Conservation (phyloP, 2,329 filamentous ascomycete species). For the Scleromitrula shiraiana region DNA sequence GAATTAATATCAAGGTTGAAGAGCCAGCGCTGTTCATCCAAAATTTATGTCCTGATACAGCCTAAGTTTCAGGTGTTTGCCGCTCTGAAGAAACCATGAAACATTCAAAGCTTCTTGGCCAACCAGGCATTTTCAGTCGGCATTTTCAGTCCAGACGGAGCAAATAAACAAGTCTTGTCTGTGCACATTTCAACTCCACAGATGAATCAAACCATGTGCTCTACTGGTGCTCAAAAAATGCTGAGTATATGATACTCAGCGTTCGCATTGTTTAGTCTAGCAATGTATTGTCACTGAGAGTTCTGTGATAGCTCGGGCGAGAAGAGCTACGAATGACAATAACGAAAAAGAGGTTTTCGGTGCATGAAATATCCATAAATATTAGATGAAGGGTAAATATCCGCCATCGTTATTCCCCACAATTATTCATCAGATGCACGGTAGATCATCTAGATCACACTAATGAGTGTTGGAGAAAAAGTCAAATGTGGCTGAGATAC, state of each 20-base stretch:
- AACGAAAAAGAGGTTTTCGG: not conserved
- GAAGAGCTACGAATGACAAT: not conserved
- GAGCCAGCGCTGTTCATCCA: constrained; percentile 1
- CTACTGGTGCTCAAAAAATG: not conserved
- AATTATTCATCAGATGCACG: not conserved
- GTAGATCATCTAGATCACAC: constrained; percentile 1
- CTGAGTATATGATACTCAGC: not conserved
- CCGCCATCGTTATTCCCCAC: not conserved
- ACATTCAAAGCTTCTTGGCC: constrained; percentile 1
- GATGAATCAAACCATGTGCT: not conserved
- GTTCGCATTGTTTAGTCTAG: too few species aligned
- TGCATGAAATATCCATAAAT: not conserved
- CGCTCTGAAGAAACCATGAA: not conserved
- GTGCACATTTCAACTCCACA: not conserved
- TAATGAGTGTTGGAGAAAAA: not conserved
- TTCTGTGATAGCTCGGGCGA: not conserved
- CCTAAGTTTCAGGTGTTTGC: not conserved
- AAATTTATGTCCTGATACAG: constrained; percentile 2
- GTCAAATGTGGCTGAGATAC: not conserved
- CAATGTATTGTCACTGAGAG: too few species aligned
- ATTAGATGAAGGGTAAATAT: constrained; percentile 1
- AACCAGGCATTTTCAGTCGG: not conserved
- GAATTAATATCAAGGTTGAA: not conserved
- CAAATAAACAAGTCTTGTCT: not conserved
- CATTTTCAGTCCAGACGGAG: not conserved